phyloP scores from a whole-genome alignment of 768 basidiomycete species.

The Lactifluus piperatus region DNA sequence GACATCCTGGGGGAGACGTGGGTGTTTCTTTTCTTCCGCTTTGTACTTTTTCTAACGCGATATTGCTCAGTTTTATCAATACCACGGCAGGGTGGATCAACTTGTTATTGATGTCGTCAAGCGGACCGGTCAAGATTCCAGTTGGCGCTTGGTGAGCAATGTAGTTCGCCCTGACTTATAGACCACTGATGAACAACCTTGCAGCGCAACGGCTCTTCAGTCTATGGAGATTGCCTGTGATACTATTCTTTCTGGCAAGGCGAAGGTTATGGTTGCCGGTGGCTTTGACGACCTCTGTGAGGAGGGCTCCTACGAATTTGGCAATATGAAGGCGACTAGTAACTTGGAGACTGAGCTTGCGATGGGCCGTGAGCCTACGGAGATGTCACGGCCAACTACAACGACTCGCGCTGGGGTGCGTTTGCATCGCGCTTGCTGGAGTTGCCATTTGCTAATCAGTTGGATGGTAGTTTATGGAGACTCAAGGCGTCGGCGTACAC shows the following conservation, averaged over 20 bases:
- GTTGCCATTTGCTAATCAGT: not conserved
- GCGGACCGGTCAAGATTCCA: conserved; percentile 97
- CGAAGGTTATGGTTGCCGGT: conserved; percentile 98
- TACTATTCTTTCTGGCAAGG: conserved; percentile 88
- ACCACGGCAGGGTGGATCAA: conserved; percentile 99
- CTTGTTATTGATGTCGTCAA: conserved; percentile 86
- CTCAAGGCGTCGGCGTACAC: conserved; percentile 93
- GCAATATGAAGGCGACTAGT: conserved; percentile 99
- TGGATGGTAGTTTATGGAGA: conserved; percentile 76
- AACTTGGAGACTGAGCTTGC: conserved; percentile 96
- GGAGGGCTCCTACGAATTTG: conserved; percentile 98
- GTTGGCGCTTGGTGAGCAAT: conserved; percentile 87
- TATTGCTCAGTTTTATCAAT: conserved; percentile 79
- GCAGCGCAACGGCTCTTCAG: conserved; percentile 91
- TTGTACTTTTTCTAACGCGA: not conserved
- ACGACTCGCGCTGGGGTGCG: conserved; percentile 89
- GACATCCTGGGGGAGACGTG: conserved; percentile 98
- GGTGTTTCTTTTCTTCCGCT: conserved; percentile 27
- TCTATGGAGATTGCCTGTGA: conserved; percentile 98
- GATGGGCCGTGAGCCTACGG: conserved; percentile 97
- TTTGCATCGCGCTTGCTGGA: conserved; percentile 16
- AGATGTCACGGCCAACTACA: conserved; percentile 97
- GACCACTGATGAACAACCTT: not conserved
- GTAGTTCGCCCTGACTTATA: not conserved
- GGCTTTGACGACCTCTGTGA: conserved; percentile 98